Base-by-base conservation (phyloP, 495 filamentous ascomycete genomes). In the Rostrohypoxylon terebratum region DNA sequence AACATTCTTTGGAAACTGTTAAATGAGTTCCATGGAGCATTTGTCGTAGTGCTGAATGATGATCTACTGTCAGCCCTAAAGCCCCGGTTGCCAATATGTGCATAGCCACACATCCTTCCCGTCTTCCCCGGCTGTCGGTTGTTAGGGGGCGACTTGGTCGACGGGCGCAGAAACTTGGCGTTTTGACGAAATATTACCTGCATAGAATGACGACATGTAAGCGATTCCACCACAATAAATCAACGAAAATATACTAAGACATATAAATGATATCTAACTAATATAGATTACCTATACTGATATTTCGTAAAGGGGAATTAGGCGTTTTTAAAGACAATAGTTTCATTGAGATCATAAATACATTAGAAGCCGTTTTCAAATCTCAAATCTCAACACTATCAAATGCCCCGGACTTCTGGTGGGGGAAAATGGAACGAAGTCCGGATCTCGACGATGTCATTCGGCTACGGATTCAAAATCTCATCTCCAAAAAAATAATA, bases 91-190 rank as follows among this genome's bases (percentile, higher is more conserved):
- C 31, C 28, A n/a, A 47, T 11, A 58, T 10, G 13, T 58, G 63
- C 63, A 66, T 48, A 66, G 63, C 63, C 63, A 66, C 63, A 58
- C 31, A 47, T 31, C 40, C 20, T 21, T 16, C 60, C 60, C 60
- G 33, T 42, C 8, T 38, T 42, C 47, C 33, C 60, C 45, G 47
- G 44, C 23, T 62, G 7, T 40, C 31, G 45, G 60, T 50, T 50
- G 20, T 48, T 62, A 36, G 16, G 59, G 59, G 38, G n/a, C 20
- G 7, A 4, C 11, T 42, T 59, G 55, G 48, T 50, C 9, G 47
- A 21, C 9, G 47, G 47, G 47, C 21, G 10, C 47, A 25, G 16
- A 45, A 45, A 45, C 13, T 20, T n/a, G 34, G 34, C 9, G 11
- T 38, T 10, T 10, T 13, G 34, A 13, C 9, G 13, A 14, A 42